phyloP scores from a whole-genome alignment of 306 rosid species.

The Trifolium fragiferum region DNA sequence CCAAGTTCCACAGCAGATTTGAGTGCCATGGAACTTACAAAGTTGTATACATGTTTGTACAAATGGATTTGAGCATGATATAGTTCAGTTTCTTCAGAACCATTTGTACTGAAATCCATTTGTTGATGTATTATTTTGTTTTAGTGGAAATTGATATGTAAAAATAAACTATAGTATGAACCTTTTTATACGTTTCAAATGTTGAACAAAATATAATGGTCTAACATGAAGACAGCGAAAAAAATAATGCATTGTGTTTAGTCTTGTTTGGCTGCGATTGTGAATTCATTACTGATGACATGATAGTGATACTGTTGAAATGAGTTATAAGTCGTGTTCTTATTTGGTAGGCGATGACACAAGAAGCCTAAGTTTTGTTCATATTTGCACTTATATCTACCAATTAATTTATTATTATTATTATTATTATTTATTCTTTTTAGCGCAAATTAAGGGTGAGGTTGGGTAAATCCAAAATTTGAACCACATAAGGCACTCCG shows the following conservation, averaged over 20 bases:
- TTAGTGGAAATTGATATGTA: neutral
- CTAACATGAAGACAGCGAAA: neutral
- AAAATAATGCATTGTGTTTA: neutral
- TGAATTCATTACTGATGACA: neutral
- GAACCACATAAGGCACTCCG: no score
- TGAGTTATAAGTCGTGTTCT: neutral
- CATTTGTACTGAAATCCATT: conserved; percentile 23
- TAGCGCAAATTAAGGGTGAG: no score
- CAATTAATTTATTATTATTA: no score
- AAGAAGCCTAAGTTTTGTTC: no score
- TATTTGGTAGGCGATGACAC: neutral
- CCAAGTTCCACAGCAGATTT: conserved; percentile 53
- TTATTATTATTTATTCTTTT: no score
- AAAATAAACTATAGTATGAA: neutral
- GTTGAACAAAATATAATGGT: neutral
- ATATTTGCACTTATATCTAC: no score
- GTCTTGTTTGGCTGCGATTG: neutral
- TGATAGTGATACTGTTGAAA: no score
- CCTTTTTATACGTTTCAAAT: neutral
- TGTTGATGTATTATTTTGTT: neutral
- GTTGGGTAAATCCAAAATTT: no score
- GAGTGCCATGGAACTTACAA: conserved; percentile 56
- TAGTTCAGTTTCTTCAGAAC: conserved; percentile 37
- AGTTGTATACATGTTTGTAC: conserved; percentile 49
- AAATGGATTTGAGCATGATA: conserved; percentile 58